Evolutionary conservation across 1,139 yeast species (phyloP).

Genomic region (Saccharomycopsis crataegensis): DNA sequence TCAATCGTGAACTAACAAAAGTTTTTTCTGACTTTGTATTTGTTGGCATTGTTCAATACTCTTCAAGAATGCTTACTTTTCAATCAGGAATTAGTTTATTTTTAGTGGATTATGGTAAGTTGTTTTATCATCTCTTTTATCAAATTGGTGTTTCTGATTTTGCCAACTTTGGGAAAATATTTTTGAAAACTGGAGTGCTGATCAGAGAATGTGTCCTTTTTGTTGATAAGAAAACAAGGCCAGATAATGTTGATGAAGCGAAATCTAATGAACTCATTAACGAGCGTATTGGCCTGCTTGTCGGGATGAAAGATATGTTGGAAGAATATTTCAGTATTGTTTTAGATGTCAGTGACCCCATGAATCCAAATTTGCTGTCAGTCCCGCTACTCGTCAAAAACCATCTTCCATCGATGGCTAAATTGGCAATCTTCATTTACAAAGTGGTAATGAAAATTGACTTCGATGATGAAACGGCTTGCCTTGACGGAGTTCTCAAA

Average conservation of each 20-base stretch:
- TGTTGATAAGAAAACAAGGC: conserved; percentile 12
- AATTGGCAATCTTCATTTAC: conserved; percentile 61
- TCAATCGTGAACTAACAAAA: conserved; percentile 52
- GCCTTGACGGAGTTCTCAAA: conserved; percentile 55
- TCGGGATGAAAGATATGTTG: conserved; percentile 66
- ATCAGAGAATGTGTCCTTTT: conserved; percentile 29
- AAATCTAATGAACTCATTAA: conserved; percentile 20
- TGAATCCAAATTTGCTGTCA: conserved; percentile 34
- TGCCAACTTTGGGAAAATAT: conserved; percentile 68
- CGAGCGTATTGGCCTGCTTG: conserved; percentile 26
- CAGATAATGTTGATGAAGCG: conserved; percentile 15
- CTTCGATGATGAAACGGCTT: conserved; percentile 60
- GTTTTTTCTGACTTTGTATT: conserved; percentile 64
- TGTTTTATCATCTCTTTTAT: conserved; percentile 65
- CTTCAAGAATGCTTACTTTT: conserved; percentile 63
- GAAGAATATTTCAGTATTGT: conserved; percentile 65
- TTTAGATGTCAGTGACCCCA: conserved; percentile 28
- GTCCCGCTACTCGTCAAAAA: conserved; percentile 65
- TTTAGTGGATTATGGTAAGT: conserved; percentile 72
- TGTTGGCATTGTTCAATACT: conserved; percentile 76
- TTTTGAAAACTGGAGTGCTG: conserved; percentile 35
- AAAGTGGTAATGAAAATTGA: conserved; percentile 51
- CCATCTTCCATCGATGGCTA: conserved; percentile 53
- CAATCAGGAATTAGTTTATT: conserved; percentile 76
- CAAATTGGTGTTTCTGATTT: conserved; percentile 75